These are phyloP conservation scores for Kockiozyma suomiensis DNA, from an alignment of 805 yeast species.

Conservation along the genomic window DNA sequence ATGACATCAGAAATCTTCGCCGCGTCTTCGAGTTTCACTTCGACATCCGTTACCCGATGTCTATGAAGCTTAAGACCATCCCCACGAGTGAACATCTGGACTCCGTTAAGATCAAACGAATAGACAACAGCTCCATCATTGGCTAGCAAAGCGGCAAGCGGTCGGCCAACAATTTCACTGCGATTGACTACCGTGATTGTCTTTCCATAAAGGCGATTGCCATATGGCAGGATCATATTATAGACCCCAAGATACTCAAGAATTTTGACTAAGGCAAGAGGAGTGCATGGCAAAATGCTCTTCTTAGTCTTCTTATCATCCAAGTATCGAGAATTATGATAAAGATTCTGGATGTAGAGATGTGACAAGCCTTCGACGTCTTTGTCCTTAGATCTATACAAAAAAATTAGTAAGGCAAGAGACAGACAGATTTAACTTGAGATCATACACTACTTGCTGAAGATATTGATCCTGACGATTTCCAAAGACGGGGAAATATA, in stretches of 20 bases:
- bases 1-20: conserved; percentile 83
- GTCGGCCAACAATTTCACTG: conserved; percentile 96
- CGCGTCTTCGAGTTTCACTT: conserved; percentile 58
- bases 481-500: conserved; percentile 96
- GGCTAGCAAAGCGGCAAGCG: conserved; percentile 91
- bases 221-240: conserved; percentile 78
- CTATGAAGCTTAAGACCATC: conserved; percentile 79
- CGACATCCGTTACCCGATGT: conserved; percentile 73
- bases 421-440: too few species aligned
- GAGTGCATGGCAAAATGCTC: conserved; percentile 94
- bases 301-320: conserved; percentile 73
- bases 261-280: conserved; percentile 90
- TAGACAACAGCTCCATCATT: conserved; percentile 97
- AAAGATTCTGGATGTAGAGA: conserved; percentile 88
- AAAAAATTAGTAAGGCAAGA: background rate
- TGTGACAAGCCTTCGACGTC: conserved; percentile 97
- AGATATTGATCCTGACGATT: conserved; percentile 92
- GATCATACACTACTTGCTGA: conserved; percentile 75
- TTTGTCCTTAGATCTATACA: conserved; percentile 62
- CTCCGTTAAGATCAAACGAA: conserved; percentile 83
- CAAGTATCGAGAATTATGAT: conserved; percentile 85
- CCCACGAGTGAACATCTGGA: conserved; percentile 92
- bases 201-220: conserved; percentile 91
- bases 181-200: conserved; percentile 88
- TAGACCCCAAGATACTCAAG: conserved; percentile 88